A percentile compares a stretch with the other conserved stretches of the same genome.
phyloP scores from a whole-genome alignment of 345 rosid genomes.

The Limnanthes douglasii region DNA sequence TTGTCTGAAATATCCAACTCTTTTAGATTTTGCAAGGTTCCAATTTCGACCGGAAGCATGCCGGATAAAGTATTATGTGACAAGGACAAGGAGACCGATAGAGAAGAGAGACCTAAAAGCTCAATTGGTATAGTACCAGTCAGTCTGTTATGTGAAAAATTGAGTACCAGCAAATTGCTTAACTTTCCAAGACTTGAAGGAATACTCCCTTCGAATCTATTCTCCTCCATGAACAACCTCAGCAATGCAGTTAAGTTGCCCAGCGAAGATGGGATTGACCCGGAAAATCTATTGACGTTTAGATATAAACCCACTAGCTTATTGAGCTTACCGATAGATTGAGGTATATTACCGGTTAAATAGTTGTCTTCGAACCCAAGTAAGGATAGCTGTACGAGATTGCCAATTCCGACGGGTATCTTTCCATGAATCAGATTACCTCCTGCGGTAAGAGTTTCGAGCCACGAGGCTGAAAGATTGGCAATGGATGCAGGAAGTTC shows the following conservation, averaged over 20 bases:
- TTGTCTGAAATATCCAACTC: constrained; percentile 5
- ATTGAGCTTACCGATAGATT: constrained; percentile 4
- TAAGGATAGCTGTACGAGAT: constrained; percentile 1
- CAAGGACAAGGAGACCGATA: constrained; percentile 14
- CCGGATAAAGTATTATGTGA: constrained; percentile 17
- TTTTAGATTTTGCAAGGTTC: constrained; percentile 10
- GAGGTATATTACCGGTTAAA: constrained; percentile 6
- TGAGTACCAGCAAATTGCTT: constrained; percentile 5
- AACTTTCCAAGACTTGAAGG: constrained; percentile 17
- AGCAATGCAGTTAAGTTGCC: constrained; percentile 10
- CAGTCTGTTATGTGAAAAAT: constrained; percentile 16
- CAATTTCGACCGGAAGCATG: constrained; percentile 12
- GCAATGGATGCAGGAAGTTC: constrained; percentile 11
- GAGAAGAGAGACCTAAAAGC: constrained; percentile 10
- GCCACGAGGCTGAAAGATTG: constrained; percentile 8
- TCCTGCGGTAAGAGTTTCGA: not conserved
- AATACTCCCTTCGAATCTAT: constrained; percentile 14
- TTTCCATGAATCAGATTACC: constrained; percentile 5
- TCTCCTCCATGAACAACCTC: constrained; percentile 6
- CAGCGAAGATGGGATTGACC: constrained; percentile 11
- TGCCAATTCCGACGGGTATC: constrained; percentile 9
- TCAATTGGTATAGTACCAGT: constrained; percentile 18
- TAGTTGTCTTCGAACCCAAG: constrained; percentile 1
- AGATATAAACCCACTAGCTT: constrained; percentile 4
- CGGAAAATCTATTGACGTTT: constrained; percentile 1